Evolutionary conservation across 768 basidiomycete species (phyloP).

Genomic region (Auriscalpium vulgare): DNA sequence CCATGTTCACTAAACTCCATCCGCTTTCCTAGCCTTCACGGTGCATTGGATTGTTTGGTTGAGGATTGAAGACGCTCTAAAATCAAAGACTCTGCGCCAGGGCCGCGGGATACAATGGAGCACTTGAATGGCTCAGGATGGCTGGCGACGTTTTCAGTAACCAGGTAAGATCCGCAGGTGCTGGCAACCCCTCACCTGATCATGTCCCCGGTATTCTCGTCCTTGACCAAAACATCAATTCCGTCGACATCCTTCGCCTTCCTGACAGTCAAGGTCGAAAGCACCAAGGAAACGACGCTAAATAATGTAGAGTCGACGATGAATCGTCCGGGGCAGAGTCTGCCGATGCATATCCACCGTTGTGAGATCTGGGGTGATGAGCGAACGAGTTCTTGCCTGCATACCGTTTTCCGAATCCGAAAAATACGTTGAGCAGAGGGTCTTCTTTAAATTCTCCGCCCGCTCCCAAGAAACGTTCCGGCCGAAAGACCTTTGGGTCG

Average conservation of each 20-base stretch:
- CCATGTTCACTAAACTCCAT: no score
- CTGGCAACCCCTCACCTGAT: conserved; percentile 12
- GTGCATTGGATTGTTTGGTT: no score
- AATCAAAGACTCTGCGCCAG: no score
- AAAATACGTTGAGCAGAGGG: neutral
- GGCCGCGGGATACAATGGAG: no score
- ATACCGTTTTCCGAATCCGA: conserved; percentile 11
- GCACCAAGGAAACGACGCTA: conserved; percentile 17
- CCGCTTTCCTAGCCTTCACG: no score
- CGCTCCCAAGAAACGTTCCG: conserved; percentile 34
- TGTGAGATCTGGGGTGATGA: no score
- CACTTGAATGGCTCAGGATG: no score
- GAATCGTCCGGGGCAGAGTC: conserved; percentile 23
- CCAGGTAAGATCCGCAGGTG: no score
- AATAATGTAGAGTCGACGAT: conserved; percentile 22
- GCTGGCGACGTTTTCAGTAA: no score
- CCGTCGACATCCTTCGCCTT: conserved; percentile 16
- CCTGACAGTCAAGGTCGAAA: conserved; percentile 19
- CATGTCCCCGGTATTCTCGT: conserved; percentile 16
- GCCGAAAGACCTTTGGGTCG: conserved; percentile 38
- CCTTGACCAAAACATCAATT: conserved; percentile 16
- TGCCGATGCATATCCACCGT: neutral
- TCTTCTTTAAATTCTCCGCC: neutral
- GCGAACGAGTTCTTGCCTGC: neutral
- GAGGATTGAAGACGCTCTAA: no score